Conservation (phyloP, 2,329 filamentous ascomycete species). For the Allantophomopsis cytisporea region DNA sequence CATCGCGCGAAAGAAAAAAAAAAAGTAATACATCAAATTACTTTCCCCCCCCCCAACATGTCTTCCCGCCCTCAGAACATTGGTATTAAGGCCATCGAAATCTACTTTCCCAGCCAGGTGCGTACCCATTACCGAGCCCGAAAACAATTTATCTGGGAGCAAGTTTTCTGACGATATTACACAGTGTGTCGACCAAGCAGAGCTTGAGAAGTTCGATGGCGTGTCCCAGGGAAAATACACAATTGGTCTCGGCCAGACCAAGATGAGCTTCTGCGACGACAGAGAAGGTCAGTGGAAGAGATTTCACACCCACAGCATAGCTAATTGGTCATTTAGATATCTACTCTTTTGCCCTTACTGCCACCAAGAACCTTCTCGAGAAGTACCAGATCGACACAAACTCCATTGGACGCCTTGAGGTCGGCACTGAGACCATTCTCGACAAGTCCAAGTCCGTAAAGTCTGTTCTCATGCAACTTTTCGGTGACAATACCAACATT, state of each 20-base stretch:
- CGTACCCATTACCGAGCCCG: constrained; percentile 16
- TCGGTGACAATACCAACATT: constrained; percentile 71
- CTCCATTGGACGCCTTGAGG: constrained; percentile 68
- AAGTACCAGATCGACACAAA: constrained; percentile 75
- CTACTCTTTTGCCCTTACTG: constrained; percentile 75
- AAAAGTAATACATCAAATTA: no score
- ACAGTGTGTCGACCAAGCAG: constrained; percentile 72
- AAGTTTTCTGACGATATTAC: not conserved
- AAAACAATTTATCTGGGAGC: no score
- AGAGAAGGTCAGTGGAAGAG: constrained; percentile 51
- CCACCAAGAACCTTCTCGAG: constrained; percentile 60
- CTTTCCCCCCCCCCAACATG: constrained; percentile 30
- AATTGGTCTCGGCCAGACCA: constrained; percentile 80
- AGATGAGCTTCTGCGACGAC: constrained; percentile 88
- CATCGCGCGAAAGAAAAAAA: no score
- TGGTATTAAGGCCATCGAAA: constrained; percentile 86
- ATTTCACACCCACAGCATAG: not conserved
- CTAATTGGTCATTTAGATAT: constrained; percentile 44
- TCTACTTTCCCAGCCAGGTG: constrained; percentile 81
- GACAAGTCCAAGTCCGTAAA: constrained; percentile 91
- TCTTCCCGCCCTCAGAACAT: constrained; percentile 71
- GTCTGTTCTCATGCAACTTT: constrained; percentile 77
- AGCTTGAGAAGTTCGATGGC: constrained; percentile 80
- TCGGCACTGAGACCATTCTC: constrained; percentile 73
- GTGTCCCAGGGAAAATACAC: constrained; percentile 76